Conservation (phyloP, 495 filamentous ascomycete genomes). For the Aspergillus homomorphus region DNA sequence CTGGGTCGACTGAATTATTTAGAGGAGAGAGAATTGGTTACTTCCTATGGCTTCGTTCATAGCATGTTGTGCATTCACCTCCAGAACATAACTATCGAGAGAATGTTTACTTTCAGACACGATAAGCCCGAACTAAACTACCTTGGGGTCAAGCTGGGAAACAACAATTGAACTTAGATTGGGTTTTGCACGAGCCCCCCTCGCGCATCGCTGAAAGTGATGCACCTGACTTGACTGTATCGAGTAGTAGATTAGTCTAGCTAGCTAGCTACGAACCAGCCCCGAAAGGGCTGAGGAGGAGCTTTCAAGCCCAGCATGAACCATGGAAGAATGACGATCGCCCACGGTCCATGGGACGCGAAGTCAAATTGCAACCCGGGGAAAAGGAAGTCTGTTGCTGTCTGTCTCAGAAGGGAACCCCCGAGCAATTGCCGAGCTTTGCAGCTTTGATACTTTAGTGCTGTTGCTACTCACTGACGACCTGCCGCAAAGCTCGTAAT, state of each 20-base stretch:
- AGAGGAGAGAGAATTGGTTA: too few relatives aligned
- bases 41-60: too few relatives aligned
- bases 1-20: too few relatives aligned
- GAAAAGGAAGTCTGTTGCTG: neutral
- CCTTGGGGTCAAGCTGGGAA: neutral
- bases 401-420: neutral
- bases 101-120: neutral
- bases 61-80: too few relatives aligned
- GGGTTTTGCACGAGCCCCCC: neutral
- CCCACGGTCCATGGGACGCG: constrained; percentile 6
- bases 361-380: neutral
- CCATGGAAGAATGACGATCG: constrained; percentile 11
- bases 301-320: constrained; percentile 2
- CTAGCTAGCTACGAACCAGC: neutral
- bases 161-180: neutral
- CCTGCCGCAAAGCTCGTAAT: neutral
- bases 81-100: too few relatives aligned
- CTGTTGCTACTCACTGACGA: neutral
- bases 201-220: neutral
- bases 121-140: neutral
- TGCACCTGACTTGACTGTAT: neutral
- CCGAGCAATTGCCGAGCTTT: neutral
- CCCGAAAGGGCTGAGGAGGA: neutral
- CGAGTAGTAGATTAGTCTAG: neutral
- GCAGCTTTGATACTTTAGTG: neutral